Conservation (phyloP, 2,329 filamentous ascomycete species). For the Fusarium austroafricanum region DNA sequence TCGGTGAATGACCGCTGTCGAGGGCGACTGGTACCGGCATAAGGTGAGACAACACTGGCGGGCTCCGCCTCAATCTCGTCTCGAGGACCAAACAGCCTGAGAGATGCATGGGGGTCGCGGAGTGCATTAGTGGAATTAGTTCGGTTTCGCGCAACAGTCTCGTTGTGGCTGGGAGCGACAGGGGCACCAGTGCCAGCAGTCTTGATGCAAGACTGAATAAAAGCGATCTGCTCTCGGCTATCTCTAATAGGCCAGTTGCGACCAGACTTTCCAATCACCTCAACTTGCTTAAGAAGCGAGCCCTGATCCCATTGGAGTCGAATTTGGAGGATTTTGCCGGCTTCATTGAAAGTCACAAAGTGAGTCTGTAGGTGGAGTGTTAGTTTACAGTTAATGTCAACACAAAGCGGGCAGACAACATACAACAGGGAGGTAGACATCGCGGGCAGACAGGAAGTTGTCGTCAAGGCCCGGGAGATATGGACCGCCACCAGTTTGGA, state of each 20-base stretch:
- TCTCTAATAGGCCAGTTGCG: slow-evolving; percentile 97
- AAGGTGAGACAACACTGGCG: slow-evolving; percentile 68
- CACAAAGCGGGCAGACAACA: slow-evolving; percentile 51
- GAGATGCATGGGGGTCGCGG: slow-evolving; percentile 75
- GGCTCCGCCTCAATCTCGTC: slow-evolving; percentile 67
- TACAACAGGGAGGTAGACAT: slow-evolving; percentile 84
- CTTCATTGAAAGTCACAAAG: slow-evolving; percentile 83
- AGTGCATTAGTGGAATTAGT: slow-evolving; percentile 65
- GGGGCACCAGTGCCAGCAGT: slow-evolving; percentile 54
- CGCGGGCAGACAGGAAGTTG: slow-evolving; percentile 89
- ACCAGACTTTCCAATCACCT: slow-evolving; percentile 89
- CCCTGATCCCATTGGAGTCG: slow-evolving; percentile 96
- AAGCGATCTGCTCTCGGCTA: slow-evolving; percentile 81
- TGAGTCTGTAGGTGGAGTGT: slow-evolving; percentile 71
- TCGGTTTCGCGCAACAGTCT: slow-evolving; percentile 59
- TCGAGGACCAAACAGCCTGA: slow-evolving; percentile 79
- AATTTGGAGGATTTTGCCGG: slow-evolving; percentile 85
- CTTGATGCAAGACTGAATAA: slow-evolving; percentile 74
- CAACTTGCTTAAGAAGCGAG: slow-evolving; percentile 89
- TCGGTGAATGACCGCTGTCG: slow-evolving; percentile 78
- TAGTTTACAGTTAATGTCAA: slow-evolving; percentile 8
- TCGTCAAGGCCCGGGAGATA: slow-evolving; percentile 93
- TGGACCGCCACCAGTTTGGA: slow-evolving; percentile 81
- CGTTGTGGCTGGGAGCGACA: slow-evolving; percentile 51
- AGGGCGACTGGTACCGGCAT: slow-evolving; percentile 66